A percentile compares a stretch with the other conserved stretches of the same genome.
Conservation (phyloP, 768 basidiomycete genomes). For the Calocybe gangraenosa region DNA sequence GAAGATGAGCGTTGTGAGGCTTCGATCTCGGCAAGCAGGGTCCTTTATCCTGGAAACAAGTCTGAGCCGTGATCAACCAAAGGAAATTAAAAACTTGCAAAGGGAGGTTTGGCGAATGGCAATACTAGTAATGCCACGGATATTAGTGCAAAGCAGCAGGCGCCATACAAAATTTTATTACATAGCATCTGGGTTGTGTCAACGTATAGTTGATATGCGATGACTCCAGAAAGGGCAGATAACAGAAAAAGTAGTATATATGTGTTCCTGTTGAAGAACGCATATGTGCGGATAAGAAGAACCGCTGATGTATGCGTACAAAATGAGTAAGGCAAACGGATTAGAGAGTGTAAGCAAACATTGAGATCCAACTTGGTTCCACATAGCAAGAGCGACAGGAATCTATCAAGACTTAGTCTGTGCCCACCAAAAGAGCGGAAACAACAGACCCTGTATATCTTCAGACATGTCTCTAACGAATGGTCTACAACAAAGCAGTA, state of each 20-base stretch:
- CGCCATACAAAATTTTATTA: slow-evolving; percentile 22
- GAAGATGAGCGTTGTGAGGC: slow-evolving; percentile 77
- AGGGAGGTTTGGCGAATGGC: slow-evolving; percentile 60
- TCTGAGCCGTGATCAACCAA: slow-evolving; percentile 1
- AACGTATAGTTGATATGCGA: slow-evolving; percentile 80
- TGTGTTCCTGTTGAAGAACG: slow-evolving; percentile 77
- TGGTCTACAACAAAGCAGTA: slow-evolving; percentile 76
- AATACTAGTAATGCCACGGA: slow-evolving; percentile 39
- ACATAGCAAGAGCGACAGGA: slow-evolving; percentile 78
- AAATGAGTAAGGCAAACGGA: slow-evolving; percentile 10
- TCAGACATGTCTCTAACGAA: slow-evolving; percentile 55
- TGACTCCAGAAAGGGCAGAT: slow-evolving; percentile 64
- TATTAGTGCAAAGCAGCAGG: neutral
- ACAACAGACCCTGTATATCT: slow-evolving; percentile 57
- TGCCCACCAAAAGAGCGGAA: neutral
- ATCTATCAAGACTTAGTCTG: slow-evolving; percentile 39
- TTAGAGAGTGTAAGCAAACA: slow-evolving; percentile 34
- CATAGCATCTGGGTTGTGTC: slow-evolving; percentile 75
- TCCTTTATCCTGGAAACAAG: slow-evolving; percentile 39
- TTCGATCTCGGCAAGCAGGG: slow-evolving; percentile 82
- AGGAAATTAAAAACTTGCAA: slow-evolving; percentile 28
- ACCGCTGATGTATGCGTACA: slow-evolving; percentile 45
- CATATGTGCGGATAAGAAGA: slow-evolving; percentile 79
- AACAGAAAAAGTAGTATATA: slow-evolving; percentile 63
- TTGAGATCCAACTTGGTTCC: slow-evolving; percentile 85